A percentile compares a stretch with the other conserved stretches of the same genome.
Conservation (phyloP, 768 basidiomycete species). For the Suillus occidentalis region DNA sequence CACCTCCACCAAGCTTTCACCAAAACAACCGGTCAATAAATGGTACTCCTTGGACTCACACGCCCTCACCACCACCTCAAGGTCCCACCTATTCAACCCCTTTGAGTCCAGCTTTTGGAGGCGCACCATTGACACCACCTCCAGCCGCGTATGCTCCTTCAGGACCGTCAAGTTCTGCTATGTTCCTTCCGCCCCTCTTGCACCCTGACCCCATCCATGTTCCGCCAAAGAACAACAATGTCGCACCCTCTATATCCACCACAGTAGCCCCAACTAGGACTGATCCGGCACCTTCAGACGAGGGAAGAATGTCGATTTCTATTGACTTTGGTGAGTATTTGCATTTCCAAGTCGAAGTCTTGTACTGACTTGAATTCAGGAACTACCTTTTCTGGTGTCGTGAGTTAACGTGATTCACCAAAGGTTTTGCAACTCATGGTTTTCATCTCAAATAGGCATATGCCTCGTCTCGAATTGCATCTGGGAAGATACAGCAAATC, state of each 20-base stretch:
- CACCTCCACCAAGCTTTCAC: constrained; percentile 44
- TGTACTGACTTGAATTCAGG: constrained; percentile 40
- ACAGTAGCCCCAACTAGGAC: constrained; percentile 16
- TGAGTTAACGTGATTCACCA: constrained; percentile 41
- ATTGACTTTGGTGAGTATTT: constrained; percentile 77
- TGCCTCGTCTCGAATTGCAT: constrained; percentile 80
- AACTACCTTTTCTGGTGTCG: constrained; percentile 86
- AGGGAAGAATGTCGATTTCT: constrained; percentile 79
- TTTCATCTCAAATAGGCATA: constrained; percentile 56
- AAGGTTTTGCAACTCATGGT: constrained; percentile 5
- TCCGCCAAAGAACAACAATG: constrained; percentile 19
- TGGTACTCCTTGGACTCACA: constrained; percentile 25
- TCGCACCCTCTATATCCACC: constrained; percentile 23
- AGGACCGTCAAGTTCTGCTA: background rate
- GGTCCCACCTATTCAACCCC: background rate
- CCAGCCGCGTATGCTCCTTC: constrained; percentile 1
- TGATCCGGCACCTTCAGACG: constrained; percentile 41
- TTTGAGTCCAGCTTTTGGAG: background rate
- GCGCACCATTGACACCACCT: constrained; percentile 2
- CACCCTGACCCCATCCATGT: constrained; percentile 31
- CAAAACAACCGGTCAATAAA: constrained; percentile 25
- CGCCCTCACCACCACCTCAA: constrained; percentile 36
- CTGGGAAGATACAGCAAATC: constrained; percentile 81
- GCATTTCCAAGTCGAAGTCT: background rate
- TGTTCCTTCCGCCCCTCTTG: constrained; percentile 18